phyloP scores from a whole-genome alignment of 306 rosid genomes.

The Dryas octopetala region DNA sequence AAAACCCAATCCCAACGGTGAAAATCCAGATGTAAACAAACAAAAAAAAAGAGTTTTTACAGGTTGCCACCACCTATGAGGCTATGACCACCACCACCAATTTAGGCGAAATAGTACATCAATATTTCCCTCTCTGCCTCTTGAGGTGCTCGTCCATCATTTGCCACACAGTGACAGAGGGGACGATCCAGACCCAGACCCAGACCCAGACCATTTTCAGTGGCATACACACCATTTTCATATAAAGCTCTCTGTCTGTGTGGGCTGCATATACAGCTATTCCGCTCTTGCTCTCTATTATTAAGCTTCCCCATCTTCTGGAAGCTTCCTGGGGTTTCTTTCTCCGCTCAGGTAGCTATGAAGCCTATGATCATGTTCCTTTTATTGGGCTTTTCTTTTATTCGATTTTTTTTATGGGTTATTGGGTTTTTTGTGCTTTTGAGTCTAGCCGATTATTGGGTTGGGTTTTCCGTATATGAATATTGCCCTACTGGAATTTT shows the following conservation, averaged over 20 bases:
- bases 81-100: not conserved
- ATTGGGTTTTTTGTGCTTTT: not conserved
- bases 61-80: not conserved
- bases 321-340: not conserved
- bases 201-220: not conserved
- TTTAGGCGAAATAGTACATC: not conserved
- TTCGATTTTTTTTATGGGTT: not conserved
- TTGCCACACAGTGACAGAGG: conserved; percentile 27
- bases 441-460: conserved; percentile 7
- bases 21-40: not conserved
- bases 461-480: not conserved
- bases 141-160: not conserved
- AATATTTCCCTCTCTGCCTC: conserved; percentile 4
- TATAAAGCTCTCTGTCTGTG: not conserved
- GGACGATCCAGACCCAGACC: conserved; percentile 6
- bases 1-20: not conserved
- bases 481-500: not conserved
- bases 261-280: not conserved
- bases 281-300: not conserved
- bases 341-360: conserved; percentile 5
- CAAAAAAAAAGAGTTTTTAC: not conserved
- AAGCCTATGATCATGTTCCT: not conserved
- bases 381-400: not conserved
- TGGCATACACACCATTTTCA: not conserved
- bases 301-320: not conserved